phyloP scores from a whole-genome alignment of 345 rosid genomes.

The Conringia planisiliqua region DNA sequence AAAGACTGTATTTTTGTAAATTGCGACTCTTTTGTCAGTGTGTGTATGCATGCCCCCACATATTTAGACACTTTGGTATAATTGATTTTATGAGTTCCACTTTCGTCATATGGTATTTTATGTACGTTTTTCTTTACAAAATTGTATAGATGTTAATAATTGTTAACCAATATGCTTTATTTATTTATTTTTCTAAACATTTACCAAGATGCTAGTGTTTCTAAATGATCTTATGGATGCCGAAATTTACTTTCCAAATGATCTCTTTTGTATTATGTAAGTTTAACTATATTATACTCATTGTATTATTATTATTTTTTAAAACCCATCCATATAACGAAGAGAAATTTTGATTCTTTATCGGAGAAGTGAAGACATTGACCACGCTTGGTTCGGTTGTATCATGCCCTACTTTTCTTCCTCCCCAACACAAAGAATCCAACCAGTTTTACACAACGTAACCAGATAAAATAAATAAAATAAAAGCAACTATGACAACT shows the following conservation, averaged over 20 bases:
- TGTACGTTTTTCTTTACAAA: neutral
- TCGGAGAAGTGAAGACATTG: slow-evolving; percentile 19
- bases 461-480: slow-evolving; percentile 3
- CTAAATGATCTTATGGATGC: neutral
- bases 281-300: neutral
- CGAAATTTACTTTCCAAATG: neutral
- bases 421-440: slow-evolving; percentile 50
- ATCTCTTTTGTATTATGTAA: neutral
- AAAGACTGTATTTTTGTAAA: too few relatives aligned
- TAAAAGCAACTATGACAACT: neutral
- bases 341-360: slow-evolving; percentile 10
- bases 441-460: slow-evolving; percentile 15
- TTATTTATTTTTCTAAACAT: neutral
- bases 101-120: neutral
- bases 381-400: slow-evolving; percentile 43
- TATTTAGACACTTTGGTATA: too few relatives aligned
- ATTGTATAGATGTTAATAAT: neutral
- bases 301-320: too few relatives aligned
- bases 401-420: slow-evolving; percentile 58
- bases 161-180: neutral
- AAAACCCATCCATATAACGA: neutral
- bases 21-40: too few relatives aligned
- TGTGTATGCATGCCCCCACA: too few relatives aligned
- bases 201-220: neutral
- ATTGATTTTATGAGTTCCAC: too few relatives aligned